Base-by-base conservation (phyloP, 768 basidiomycete genomes). In the Daedalea quercina region DNA sequence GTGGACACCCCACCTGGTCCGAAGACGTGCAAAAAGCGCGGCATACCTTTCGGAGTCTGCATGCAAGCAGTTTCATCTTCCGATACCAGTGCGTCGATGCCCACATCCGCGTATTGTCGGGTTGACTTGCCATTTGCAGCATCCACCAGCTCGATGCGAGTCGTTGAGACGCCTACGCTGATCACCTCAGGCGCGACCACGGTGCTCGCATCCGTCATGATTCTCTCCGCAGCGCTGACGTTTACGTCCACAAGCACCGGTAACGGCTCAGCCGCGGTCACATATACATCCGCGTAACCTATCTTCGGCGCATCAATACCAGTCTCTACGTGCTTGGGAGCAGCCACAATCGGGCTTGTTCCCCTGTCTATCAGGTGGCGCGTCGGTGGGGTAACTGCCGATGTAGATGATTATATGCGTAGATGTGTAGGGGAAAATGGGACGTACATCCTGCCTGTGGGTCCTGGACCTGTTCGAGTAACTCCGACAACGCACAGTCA, bases 391-490 rank as follows among this genome's bases (percentile, higher is more conserved):
- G n/a, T n/a, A n/a, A n/a, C n/a, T n/a, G n/a, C n/a, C 6, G 23
- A 7, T 11, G 44, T 45, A 25, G 11, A 7, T 44, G 28, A 52
- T 28, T 3, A 17, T 17, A 20, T 51, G 44, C 23, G 26, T 44
- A n/a, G n/a, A 6, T 15, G 4, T 19, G 25, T 20, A 43, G 15
- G 3, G 4, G 49, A 8, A 6, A 3, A 15, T 13, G n/a, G 7
- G 9, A 25, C 53, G 45, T 25, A 52, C 56, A 47, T 6, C 55
- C 59, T 7, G 59, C 56, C 11, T 57, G 52, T 20, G 59, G 58
- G 33, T 60, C 59, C 20, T 54, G 44, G 13, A 55, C 44, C 11
- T 35, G 53, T 44, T 60, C 59, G 2, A 50, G 28, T n/a, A 60
- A 37, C 26, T 60, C 56, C 15, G 43, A 9, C 28, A 60, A 34